Conservation (phyloP, 768 basidiomycete genomes). For the Leccinum rimulosum region DNA sequence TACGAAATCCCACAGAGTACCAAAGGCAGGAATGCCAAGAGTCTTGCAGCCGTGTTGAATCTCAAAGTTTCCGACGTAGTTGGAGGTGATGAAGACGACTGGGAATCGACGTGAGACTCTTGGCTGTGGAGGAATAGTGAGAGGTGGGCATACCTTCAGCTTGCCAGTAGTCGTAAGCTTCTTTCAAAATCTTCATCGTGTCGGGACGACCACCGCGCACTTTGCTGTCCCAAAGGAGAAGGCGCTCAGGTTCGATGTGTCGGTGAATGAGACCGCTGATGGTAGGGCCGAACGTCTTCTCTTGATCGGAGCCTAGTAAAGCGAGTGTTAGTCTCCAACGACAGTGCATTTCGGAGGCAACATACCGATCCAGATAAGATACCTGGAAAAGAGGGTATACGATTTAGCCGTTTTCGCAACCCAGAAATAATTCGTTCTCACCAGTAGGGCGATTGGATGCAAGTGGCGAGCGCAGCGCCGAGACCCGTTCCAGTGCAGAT, state of each 20-base stretch:
- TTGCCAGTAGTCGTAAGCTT: constrained; percentile 64
- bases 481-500: constrained; percentile 83
- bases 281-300: constrained; percentile 81
- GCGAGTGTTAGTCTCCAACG: constrained; percentile 11
- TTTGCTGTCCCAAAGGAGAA: constrained; percentile 78
- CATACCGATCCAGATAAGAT: constrained; percentile 74
- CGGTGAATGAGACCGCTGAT: constrained; percentile 70
- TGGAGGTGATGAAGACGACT: constrained; percentile 86
- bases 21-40: constrained; percentile 64
- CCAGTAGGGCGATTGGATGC: constrained; percentile 75
- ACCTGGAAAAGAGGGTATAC: constrained; percentile 41
- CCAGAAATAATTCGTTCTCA: constrained; percentile 29
- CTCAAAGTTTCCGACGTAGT: constrained; percentile 73
- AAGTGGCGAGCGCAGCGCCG: constrained; percentile 75
- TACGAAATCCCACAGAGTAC: constrained; percentile 72
- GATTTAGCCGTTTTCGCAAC: neutral
- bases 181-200: constrained; percentile 71
- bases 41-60: constrained; percentile 78
- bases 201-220: constrained; percentile 71
- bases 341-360: neutral
- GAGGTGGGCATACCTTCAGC: constrained; percentile 53
- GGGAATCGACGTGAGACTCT: neutral
- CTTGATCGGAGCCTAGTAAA: constrained; percentile 70
- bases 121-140: neutral
- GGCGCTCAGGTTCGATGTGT: constrained; percentile 70